Percentiles rank a stretch among this genome's conserved stretches.
phyloP scores from a whole-genome alignment of 1,139 yeast genomes.

The Sugiyamaella grinbergsii region DNA sequence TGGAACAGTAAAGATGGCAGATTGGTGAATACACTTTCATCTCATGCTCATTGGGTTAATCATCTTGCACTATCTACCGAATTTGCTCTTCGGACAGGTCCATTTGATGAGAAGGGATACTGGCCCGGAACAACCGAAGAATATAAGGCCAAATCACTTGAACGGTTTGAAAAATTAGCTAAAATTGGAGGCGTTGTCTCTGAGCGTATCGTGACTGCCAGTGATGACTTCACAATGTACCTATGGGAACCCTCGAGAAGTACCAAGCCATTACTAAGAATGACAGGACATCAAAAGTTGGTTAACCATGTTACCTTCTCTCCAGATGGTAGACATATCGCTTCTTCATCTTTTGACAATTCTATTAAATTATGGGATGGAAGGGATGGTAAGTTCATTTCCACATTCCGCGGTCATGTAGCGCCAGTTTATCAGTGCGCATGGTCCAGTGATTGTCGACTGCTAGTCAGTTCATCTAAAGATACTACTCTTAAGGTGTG shows the following conservation, averaged over 20 bases:
- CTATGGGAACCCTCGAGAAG: slow-evolving; percentile 89
- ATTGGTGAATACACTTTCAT: slow-evolving; percentile 73
- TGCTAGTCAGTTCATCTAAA: slow-evolving; percentile 89
- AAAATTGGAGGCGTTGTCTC: slow-evolving; percentile 64
- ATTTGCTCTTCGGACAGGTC: slow-evolving; percentile 79
- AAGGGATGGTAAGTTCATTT: slow-evolving; percentile 80
- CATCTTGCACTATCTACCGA: slow-evolving; percentile 92
- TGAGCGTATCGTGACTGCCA: slow-evolving; percentile 90
- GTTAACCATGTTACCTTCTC: slow-evolving; percentile 96
- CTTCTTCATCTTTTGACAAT: slow-evolving; percentile 93
- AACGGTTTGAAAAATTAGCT: slow-evolving; percentile 77
- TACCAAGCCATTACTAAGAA: slow-evolving; percentile 80
- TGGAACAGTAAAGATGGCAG: slow-evolving; percentile 88
- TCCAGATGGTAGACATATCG: slow-evolving; percentile 90
- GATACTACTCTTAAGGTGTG: slow-evolving; percentile 97
- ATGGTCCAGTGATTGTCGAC: slow-evolving; percentile 94
- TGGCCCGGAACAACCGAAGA: slow-evolving; percentile 49
- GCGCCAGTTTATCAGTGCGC: slow-evolving; percentile 99
- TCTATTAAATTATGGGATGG: slow-evolving; percentile 97
- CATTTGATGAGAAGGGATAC: slow-evolving; percentile 65
- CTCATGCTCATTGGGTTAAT: slow-evolving; percentile 98
- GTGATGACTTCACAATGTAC: slow-evolving; percentile 97
- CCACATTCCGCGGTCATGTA: slow-evolving; percentile 94
- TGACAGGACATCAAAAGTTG: slow-evolving; percentile 97
- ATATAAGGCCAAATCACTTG: slow-evolving; percentile 58